A percentile compares a stretch with the other conserved stretches of the same genome.
Evolutionary conservation across 2,329 filamentous ascomycete species (phyloP).

Genomic region (Coniochaeta ligniaria): DNA sequence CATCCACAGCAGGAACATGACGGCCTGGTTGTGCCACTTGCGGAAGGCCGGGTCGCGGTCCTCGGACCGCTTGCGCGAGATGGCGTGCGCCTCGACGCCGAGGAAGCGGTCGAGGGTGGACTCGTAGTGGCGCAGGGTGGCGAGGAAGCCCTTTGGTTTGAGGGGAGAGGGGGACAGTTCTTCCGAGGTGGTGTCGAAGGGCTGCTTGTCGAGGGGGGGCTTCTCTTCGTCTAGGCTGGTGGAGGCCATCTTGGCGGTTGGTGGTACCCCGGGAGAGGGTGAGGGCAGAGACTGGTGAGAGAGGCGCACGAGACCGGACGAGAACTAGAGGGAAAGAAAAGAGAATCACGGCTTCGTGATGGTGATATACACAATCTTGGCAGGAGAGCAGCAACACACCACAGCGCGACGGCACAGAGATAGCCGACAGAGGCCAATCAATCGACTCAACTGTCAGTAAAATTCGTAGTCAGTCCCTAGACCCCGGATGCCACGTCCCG

Average conservation of each 20-base stretch:
- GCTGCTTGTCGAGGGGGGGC: neutral
- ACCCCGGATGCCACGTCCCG: neutral
- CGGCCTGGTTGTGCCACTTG: constrained; percentile 31
- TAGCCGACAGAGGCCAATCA: neutral
- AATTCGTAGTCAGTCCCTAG: neutral
- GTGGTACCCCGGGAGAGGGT: no score
- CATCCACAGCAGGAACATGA: constrained; percentile 46
- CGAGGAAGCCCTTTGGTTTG: constrained; percentile 12
- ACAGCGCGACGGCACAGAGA: neutral
- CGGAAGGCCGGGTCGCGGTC: constrained; percentile 27
- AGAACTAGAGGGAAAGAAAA: neutral
- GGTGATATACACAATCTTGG: neutral
- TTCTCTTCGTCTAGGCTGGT: neutral
- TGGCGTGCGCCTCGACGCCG: constrained; percentile 29
- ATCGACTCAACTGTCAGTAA: neutral
- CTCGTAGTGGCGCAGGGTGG: constrained; percentile 31
- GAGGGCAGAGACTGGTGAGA: no score
- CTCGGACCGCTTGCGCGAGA: constrained; percentile 34
- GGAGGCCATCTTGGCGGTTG: neutral
- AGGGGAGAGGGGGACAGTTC: neutral
- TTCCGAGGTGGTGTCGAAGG: neutral
- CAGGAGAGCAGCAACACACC: neutral
- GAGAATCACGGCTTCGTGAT: neutral
- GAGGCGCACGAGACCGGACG: no score
- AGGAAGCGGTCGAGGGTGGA: constrained; percentile 34